Evolutionary conservation across 1,284 basidiomycete species (phyloP).

Genomic region (Malassezia equina): DNA sequence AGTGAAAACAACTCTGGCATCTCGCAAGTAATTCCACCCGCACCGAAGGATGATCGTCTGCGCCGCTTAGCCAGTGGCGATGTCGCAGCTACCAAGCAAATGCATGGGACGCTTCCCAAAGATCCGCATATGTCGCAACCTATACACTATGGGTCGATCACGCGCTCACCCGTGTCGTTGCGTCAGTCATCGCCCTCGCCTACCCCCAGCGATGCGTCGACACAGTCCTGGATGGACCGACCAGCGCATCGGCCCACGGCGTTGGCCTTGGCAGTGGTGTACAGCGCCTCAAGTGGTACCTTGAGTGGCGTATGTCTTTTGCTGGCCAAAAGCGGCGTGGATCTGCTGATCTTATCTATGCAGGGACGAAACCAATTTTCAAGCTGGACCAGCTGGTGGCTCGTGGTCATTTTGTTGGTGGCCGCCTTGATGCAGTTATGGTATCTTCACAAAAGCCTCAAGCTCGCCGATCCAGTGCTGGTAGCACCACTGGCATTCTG

Average conservation of each 20-base stretch:
- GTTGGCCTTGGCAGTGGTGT: conserved; percentile 69
- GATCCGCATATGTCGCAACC: not conserved
- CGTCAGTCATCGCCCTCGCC: not conserved
- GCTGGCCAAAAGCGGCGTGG: conserved; percentile 86
- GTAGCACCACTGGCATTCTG: conserved; percentile 92
- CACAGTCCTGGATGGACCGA: not conserved
- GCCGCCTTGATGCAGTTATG: conserved; percentile 70
- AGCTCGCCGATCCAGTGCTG: conserved; percentile 63
- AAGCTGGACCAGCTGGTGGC: conserved; percentile 65
- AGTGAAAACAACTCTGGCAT: conserved; percentile 44
- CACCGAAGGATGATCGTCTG: not conserved
- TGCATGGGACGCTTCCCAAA: conserved; percentile 11
- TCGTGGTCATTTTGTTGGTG: conserved; percentile 60
- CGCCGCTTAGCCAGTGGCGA: not conserved
- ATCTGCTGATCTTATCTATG: conserved; percentile 72
- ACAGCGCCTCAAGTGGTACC: conserved; percentile 80
- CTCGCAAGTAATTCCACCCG: conserved; percentile 26
- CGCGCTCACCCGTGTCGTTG: not conserved
- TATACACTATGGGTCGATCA: not conserved
- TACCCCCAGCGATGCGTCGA: not conserved
- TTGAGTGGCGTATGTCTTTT: conserved; percentile 84
- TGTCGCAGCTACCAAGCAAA: not conserved
- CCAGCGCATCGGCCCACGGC: conserved; percentile 50
- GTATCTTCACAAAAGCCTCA: conserved; percentile 82
- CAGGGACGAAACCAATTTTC: conserved; percentile 69